Evolutionary conservation across 768 basidiomycete species (phyloP).

Genomic region (Hirschioporus abietinus): DNA sequence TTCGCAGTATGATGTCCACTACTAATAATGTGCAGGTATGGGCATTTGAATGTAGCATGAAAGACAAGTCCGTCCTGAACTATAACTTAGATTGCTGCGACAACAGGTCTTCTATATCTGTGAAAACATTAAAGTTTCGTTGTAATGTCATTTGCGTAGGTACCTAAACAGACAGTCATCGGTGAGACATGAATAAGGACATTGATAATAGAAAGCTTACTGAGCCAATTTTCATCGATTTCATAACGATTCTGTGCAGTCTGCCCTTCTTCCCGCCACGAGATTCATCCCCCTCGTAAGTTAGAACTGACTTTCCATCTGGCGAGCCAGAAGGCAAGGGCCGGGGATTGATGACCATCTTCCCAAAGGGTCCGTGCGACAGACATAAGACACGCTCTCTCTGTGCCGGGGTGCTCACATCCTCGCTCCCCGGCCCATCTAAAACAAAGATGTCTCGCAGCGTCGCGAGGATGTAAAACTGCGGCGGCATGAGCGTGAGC

Average conservation of each 20-base stretch:
- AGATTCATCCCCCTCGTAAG: slow-evolving; percentile 68
- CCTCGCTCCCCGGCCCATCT: slow-evolving; percentile 20
- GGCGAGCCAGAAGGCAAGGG: slow-evolving; percentile 31
- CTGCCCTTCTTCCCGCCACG: slow-evolving; percentile 55
- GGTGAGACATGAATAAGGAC: not conserved
- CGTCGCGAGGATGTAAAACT: slow-evolving; percentile 64
- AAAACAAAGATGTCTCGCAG: slow-evolving; percentile 43
- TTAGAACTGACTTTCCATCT: slow-evolving; percentile 44
- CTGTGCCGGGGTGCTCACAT: slow-evolving; percentile 38
- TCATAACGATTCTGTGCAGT: slow-evolving; percentile 52
- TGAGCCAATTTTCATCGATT: slow-evolving; percentile 36
- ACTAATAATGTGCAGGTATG: no score
- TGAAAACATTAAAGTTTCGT: slow-evolving; percentile 64
- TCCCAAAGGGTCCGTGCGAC: slow-evolving; percentile 53
- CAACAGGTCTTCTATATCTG: slow-evolving; percentile 34
- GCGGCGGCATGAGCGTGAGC: slow-evolving; percentile 67
- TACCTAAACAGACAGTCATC: slow-evolving; percentile 29
- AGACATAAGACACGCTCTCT: slow-evolving; percentile 39
- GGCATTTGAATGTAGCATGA: no score
- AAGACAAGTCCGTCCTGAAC: not conserved
- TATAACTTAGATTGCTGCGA: not conserved
- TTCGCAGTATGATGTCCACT: no score
- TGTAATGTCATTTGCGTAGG: slow-evolving; percentile 46
- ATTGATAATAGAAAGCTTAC: slow-evolving; percentile 33
- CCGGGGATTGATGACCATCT: slow-evolving; percentile 54